Evolutionary conservation across 208 protist species (phyloP), one percentile per base, ranked within the genome.

Genomic region (Leptomonas seymouri): DNA sequence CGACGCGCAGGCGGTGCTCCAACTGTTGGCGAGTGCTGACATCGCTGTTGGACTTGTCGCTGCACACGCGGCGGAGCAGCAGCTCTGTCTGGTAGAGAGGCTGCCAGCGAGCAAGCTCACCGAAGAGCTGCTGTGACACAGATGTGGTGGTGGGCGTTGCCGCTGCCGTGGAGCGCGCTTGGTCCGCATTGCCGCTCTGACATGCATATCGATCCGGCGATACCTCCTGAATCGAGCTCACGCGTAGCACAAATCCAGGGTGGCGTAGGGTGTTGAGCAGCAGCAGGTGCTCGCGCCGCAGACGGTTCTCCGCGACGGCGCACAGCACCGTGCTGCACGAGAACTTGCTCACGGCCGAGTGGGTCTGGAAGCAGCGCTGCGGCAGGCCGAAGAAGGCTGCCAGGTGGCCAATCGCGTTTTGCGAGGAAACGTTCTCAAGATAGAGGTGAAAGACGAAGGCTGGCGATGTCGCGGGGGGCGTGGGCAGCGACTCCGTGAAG

Each of bases 201-300:
- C 9, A 0, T 2, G 27, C 16, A 70, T 70, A 64, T 12, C 16
- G 44, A 2, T 45, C 65, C 39, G 78, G 71, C 18, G 44, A 28
- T 28, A 87, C 63, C 57, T 87, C 82, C 15, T 60, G 82, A 48
- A 97, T 86, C 18, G 76, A 74, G 59, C 87, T 89, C 25, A 94
- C 72, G 12, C 89, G 89, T 20, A 97, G 23, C 7, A 94, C 87
- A 74, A 94, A 97, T 11, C 91, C 91, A 4, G 91, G 91, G 67
- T 91, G 86, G 0, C 89, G 85, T 81, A 97, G 84, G 39, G 89
- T 94, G 82, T 97, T 97, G 5, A 97, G 57, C 16, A 93, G 75
- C 15, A 97, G 82, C 36, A 97, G 81, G 50, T 93, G 84, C 50
- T 93, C 85, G 0, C 84, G 82, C 7, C 64, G 44, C 21, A 97